A percentile compares a stretch with the other conserved stretches of the same genome.
Conservation (phyloP, 2,329 filamentous ascomycete species). For the Myotisia sp. region DNA sequence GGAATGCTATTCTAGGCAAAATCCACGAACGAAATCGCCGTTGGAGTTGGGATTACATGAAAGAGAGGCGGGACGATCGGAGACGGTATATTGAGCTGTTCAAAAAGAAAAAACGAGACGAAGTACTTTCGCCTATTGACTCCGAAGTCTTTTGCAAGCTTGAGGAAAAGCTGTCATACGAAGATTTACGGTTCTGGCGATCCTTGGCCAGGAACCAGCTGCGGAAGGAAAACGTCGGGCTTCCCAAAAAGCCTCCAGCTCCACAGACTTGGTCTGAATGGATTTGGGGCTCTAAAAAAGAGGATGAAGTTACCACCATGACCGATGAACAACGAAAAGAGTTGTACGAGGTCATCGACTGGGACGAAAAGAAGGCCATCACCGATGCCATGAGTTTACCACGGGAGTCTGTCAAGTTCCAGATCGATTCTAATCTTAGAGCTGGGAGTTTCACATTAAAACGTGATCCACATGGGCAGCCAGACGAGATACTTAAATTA, state of each 20-base stretch:
- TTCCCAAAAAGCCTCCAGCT: slow-evolving; percentile 48
- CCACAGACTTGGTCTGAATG: slow-evolving; percentile 83
- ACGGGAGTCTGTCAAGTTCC: slow-evolving; percentile 79
- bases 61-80: slow-evolving; percentile 79
- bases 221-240: slow-evolving; percentile 82
- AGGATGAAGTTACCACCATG: slow-evolving; percentile 69
- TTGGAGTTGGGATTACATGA: slow-evolving; percentile 95
- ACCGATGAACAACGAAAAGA: slow-evolving; percentile 93
- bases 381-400: slow-evolving; percentile 79
- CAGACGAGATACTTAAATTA: slow-evolving; percentile 69
- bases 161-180: slow-evolving; percentile 80
- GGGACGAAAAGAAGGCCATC: slow-evolving; percentile 88
- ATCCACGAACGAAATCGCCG: slow-evolving; percentile 86
- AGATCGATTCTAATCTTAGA: slow-evolving; percentile 81
- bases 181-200: slow-evolving; percentile 94
- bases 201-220: slow-evolving; percentile 87
- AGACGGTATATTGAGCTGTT: slow-evolving; percentile 82
- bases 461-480: slow-evolving; percentile 63
- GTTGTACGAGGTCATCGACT: slow-evolving; percentile 93
- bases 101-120: slow-evolving; percentile 77
- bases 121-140: slow-evolving; percentile 54
- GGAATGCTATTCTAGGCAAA: slow-evolving; percentile 73
- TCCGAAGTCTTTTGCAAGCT: slow-evolving; percentile 57
- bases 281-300: slow-evolving; percentile 66
- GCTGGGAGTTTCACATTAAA: slow-evolving; percentile 93